Evolutionary conservation across 208 protist species (phyloP).

Genomic region (Histomonas meleagridis): DNA sequence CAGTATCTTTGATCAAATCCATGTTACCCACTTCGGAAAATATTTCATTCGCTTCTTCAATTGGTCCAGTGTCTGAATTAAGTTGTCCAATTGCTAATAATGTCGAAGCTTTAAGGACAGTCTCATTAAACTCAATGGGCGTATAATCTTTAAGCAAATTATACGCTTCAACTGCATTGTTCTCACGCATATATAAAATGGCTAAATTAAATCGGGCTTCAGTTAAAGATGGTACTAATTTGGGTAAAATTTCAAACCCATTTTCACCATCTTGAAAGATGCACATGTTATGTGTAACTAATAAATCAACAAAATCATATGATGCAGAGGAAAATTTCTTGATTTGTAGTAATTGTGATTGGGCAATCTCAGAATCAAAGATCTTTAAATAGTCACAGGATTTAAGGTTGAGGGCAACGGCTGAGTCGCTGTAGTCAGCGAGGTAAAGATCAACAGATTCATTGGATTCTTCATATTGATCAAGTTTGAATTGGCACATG

Average conservation of each 20-base stretch:
- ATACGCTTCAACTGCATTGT: not conserved
- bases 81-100: not conserved
- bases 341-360: conserved; percentile 32
- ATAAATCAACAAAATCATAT: not conserved
- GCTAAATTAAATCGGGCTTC: not conserved
- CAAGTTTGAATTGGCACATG: conserved; percentile 79
- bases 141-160: not conserved
- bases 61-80: not conserved
- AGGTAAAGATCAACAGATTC: not conserved
- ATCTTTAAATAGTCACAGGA: not conserved
- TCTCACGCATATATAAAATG: not conserved
- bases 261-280: conserved; percentile 15
- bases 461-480: conserved; percentile 69
- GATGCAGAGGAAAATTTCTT: not conserved
- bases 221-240: not conserved
- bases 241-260: not conserved
- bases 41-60: not conserved
- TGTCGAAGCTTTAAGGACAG: not conserved
- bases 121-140: not conserved
- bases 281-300: not conserved
- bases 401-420: not conserved
- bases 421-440: not conserved
- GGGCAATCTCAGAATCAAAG: not conserved
- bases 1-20: not conserved
- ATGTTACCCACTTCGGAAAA: not conserved